A percentile compares a stretch with the other conserved stretches of the same genome.
Evolutionary conservation across 768 basidiomycete species (phyloP).

Genomic region (Rossbeevera mucosa): DNA sequence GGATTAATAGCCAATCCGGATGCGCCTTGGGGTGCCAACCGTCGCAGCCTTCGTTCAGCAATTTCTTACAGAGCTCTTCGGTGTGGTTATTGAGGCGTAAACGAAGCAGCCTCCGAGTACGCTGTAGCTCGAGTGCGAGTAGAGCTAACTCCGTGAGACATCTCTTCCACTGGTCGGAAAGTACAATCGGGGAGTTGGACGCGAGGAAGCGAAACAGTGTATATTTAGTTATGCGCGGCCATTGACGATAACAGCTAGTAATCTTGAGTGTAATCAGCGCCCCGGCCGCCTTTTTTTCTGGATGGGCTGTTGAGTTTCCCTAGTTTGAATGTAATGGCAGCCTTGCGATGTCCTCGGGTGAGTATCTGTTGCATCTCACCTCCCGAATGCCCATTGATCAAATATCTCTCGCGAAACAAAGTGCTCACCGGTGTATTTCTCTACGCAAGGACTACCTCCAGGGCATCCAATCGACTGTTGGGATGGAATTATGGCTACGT

Average conservation of each 20-base stretch:
- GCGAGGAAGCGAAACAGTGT: conserved; percentile 30
- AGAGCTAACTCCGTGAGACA: conserved; percentile 28
- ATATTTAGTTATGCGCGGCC: conserved; percentile 35
- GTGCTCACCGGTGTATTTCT: conserved; percentile 73
- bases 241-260: conserved; percentile 48
- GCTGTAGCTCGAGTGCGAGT: conserved; percentile 33
- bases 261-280: conserved; percentile 66
- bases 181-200: conserved; percentile 12
- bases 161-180: conserved; percentile 28
- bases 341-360: conserved; percentile 57
- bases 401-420: conserved; percentile 44
- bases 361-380: conserved; percentile 28
- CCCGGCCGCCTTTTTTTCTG: conserved; percentile 68
- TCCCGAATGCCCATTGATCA: conserved; percentile 34
- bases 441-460: conserved; percentile 69
- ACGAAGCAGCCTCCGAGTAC: conserved; percentile 32
- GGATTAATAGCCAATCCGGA: conserved; percentile 45
- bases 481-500: conserved; percentile 79
- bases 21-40: conserved; percentile 14
- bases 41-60: conserved; percentile 22
- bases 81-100: conserved; percentile 16
- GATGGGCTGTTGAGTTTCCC: conserved; percentile 64
- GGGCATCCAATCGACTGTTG: conserved; percentile 60
- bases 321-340: conserved; percentile 64
- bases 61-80: conserved; percentile 31